Conservation (phyloP, 495 filamentous ascomycete species). For the Podospora australis region DNA sequence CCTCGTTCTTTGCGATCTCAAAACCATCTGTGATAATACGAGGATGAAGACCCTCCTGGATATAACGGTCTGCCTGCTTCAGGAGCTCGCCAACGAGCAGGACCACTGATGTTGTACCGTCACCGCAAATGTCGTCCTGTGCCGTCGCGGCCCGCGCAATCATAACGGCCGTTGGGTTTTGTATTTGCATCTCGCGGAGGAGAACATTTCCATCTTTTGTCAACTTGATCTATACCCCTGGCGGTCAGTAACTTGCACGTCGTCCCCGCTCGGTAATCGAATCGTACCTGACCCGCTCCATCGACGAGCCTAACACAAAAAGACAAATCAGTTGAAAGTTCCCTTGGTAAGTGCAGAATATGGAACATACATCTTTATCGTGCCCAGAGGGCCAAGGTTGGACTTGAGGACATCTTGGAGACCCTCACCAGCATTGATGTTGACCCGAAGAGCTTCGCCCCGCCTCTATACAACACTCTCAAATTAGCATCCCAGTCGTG, state of each 20-base stretch:
- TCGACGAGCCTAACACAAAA: slow-evolving; percentile 71
- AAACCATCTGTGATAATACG: slow-evolving; percentile 96
- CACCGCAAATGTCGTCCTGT: slow-evolving; percentile 96
- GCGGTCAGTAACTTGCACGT: slow-evolving; percentile 14
- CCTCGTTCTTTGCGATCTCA: slow-evolving; percentile 90
- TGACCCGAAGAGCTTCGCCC: slow-evolving; percentile 91
- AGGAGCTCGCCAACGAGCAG: slow-evolving; percentile 91
- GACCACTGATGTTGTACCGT: slow-evolving; percentile 96
- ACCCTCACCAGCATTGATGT: slow-evolving; percentile 93
- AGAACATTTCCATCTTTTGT: slow-evolving; percentile 98
- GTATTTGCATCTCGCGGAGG: slow-evolving; percentile 92
- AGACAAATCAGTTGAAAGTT: too few relatives aligned
- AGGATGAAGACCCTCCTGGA: slow-evolving; percentile 89
- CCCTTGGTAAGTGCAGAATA: too few relatives aligned
- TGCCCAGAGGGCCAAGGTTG: slow-evolving; percentile 88
- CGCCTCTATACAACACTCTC: slow-evolving; percentile 60
- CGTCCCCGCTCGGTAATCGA: slow-evolving; percentile 3
- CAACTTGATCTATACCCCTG: slow-evolving; percentile 73
- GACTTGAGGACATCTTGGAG: slow-evolving; percentile 94
- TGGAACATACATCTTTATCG: slow-evolving; percentile 93
- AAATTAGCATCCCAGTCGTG: slow-evolving; percentile 20
- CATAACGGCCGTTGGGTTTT: slow-evolving; percentile 93
- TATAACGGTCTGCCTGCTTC: slow-evolving; percentile 94
- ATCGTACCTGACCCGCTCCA: slow-evolving; percentile 78
- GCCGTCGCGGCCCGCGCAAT: slow-evolving; percentile 96